phyloP scores from a whole-genome alignment of 371 early-diverging fungal species.

The Coemansia sp. region DNA sequence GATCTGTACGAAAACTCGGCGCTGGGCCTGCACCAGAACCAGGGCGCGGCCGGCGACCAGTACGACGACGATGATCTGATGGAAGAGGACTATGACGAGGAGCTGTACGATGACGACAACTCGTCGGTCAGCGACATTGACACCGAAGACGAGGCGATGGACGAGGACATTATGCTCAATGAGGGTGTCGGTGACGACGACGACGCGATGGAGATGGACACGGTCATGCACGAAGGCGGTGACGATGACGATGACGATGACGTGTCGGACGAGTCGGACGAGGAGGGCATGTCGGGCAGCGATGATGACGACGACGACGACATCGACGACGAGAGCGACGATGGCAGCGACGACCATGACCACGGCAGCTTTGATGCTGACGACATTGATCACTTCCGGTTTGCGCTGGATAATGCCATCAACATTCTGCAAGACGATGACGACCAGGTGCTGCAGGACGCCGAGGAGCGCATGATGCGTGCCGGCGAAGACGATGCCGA shows the following conservation, averaged over 20 bases:
- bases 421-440: constrained; percentile 25
- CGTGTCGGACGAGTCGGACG: background rate
- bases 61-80: constrained; percentile 60
- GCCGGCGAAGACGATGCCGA: constrained; percentile 28
- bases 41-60: constrained; percentile 54
- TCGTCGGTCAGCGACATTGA: constrained; percentile 71
- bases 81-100: constrained; percentile 55
- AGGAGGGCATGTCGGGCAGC: background rate
- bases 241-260: constrained; percentile 48
- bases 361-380: constrained; percentile 10
- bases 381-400: constrained; percentile 10
- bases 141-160: constrained; percentile 61
- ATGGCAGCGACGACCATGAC: constrained; percentile 8
- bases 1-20: constrained; percentile 88
- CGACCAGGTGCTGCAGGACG: constrained; percentile 5
- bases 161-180: constrained; percentile 48
- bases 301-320: constrained; percentile 40
- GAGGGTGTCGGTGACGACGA: constrained; percentile 56
- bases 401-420: constrained; percentile 9
- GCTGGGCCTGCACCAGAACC: constrained; percentile 72
- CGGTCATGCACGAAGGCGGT: constrained; percentile 54
- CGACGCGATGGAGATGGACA: constrained; percentile 61
- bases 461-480: constrained; percentile 43
- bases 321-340: constrained; percentile 7
- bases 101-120: constrained; percentile 66